Evolutionary conservation across 108 stramenopile genomes (phyloP).

Genomic region (Thalassiosira profunda): DNA sequence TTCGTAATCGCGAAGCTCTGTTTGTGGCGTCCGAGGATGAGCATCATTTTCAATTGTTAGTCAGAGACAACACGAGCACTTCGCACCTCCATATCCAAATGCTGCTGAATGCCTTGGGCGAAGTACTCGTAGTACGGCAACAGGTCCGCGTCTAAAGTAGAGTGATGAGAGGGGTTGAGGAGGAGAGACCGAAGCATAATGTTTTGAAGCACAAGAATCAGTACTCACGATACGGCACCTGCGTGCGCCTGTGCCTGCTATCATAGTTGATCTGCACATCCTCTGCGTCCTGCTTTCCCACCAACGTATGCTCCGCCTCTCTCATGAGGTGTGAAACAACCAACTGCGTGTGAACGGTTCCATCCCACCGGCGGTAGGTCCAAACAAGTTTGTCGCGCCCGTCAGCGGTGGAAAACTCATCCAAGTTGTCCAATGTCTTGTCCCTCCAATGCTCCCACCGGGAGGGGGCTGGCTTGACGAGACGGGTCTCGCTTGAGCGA

Average conservation of each 20-base stretch:
- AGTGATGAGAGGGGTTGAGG: background rate
- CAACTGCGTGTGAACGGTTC: too few species aligned
- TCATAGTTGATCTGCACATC: background rate
- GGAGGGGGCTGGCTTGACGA: too few species aligned
- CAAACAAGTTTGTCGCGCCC: too few species aligned
- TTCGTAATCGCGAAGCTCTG: constrained; percentile 1
- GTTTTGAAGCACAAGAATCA: background rate
- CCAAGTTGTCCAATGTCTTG: too few species aligned
- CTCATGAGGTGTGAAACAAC: too few species aligned
- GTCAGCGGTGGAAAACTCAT: too few species aligned
- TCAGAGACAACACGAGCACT: too few species aligned
- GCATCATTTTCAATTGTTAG: too few species aligned
- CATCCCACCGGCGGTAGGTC: too few species aligned
- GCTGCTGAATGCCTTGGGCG: background rate
- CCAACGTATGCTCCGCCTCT: background rate
- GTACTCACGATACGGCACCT: constrained; percentile 20
- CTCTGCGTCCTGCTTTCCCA: background rate
- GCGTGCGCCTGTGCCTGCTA: background rate
- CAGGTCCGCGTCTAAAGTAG: background rate
- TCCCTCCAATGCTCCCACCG: too few species aligned
- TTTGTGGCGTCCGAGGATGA: too few species aligned
- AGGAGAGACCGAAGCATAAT: background rate
- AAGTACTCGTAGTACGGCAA: constrained; percentile 21
- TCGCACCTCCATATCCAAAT: background rate
- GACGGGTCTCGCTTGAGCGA: too few species aligned